Evolutionary conservation across 106 monocot genomes (phyloP).

Genomic region (Alisma plantagoaquatica): DNA sequence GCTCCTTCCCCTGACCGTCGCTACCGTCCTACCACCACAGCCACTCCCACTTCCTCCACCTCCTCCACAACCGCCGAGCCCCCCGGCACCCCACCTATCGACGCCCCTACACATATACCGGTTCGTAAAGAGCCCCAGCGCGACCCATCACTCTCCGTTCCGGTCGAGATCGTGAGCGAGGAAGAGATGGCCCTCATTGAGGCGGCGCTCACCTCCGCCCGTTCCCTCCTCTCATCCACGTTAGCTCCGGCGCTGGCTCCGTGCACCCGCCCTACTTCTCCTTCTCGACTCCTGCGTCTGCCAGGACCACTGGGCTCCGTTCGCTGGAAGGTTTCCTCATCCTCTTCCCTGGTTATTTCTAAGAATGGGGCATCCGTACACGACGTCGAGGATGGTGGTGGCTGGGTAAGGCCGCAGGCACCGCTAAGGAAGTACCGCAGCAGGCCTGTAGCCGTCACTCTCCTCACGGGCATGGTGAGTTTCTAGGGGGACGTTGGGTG

Average conservation of each 20-base stretch:
- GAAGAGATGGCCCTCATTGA: constrained; percentile 73
- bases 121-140: not conserved
- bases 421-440: constrained; percentile 1
- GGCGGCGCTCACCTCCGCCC: constrained; percentile 52
- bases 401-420: not conserved
- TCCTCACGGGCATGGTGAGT: constrained; percentile 14
- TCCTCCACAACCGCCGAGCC: no score
- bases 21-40: no score
- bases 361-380: not conserved
- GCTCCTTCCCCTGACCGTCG: no score
- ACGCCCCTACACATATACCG: no score
- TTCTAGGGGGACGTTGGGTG: no score
- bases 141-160: not conserved
- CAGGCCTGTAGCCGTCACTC: constrained; percentile 13
- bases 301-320: not conserved
- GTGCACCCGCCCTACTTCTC: not conserved
- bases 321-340: no score
- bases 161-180: constrained; percentile 52
- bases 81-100: no score
- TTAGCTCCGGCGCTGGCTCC: not conserved
- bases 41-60: no score
- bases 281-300: not conserved
- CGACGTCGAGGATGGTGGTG: constrained; percentile 15
- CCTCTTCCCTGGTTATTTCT: no score
- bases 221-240: constrained; percentile 10